Percentiles rank a stretch among this genome's conserved stretches.
Conservation (phyloP, 805 yeast species). For the Suhomyces pyralidae region DNA sequence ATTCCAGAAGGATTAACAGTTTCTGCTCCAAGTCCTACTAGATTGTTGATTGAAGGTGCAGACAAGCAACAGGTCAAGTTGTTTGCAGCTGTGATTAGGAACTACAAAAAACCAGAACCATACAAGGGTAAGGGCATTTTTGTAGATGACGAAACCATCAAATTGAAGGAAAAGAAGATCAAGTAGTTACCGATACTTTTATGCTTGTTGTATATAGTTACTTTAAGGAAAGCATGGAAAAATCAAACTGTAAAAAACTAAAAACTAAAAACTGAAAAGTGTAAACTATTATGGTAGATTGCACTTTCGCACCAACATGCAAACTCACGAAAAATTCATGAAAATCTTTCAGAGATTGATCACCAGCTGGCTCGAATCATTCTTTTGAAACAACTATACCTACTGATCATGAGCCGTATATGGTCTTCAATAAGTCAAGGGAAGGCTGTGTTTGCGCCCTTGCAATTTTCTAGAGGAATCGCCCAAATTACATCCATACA, state of each 20-base stretch:
- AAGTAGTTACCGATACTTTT: slow-evolving; percentile 47
- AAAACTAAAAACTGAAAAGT: neutral
- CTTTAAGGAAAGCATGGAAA: neutral
- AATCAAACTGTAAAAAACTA: neutral
- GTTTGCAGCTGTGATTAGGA: slow-evolving; percentile 85
- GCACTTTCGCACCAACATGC: neutral
- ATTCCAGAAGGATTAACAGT: slow-evolving; percentile 79
- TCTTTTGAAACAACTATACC: neutral
- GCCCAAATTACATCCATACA: slow-evolving; percentile 50
- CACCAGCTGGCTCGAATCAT: neutral
- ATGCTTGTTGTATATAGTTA: neutral
- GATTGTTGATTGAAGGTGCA: slow-evolving; percentile 80
- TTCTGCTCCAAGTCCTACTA: slow-evolving; percentile 77
- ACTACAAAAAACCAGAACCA: slow-evolving; percentile 93
- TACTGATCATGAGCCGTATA: neutral
- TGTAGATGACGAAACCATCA: slow-evolving; percentile 86
- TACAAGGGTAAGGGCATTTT: slow-evolving; percentile 98
- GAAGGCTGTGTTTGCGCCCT: neutral
- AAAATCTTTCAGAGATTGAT: neutral
- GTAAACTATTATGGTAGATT: neutral
- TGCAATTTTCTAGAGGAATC: slow-evolving; percentile 13
- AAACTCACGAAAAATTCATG: neutral
- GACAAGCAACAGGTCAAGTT: slow-evolving; percentile 83
- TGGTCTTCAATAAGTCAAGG: slow-evolving; percentile 2
- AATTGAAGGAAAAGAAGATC: slow-evolving; percentile 87